Conservation (phyloP, 2,329 filamentous ascomycete species). For the Septoria linicola region DNA sequence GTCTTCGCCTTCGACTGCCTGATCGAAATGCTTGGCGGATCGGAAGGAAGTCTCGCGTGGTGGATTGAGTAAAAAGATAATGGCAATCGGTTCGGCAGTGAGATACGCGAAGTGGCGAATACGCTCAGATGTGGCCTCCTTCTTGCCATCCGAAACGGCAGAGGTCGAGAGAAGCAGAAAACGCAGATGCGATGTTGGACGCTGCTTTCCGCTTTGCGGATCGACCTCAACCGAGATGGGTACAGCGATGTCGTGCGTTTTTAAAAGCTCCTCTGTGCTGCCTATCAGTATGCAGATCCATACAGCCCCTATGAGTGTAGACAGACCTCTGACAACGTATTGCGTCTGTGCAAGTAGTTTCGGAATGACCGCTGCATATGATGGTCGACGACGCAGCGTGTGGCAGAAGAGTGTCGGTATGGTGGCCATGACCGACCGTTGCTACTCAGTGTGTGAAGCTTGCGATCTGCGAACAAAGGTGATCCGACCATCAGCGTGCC, state of each 20-base stretch:
- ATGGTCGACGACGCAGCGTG: conserved; percentile 41
- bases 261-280: conserved; percentile 34
- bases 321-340: conserved; percentile 36
- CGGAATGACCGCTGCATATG: conserved; percentile 42
- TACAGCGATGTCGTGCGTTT: conserved; percentile 41
- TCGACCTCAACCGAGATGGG: conserved; percentile 21
- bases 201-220: conserved; percentile 13
- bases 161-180: conserved; percentile 37
- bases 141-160: conserved; percentile 19
- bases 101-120: conserved; percentile 36
- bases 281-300: background rate
- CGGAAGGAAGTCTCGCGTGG: conserved; percentile 20
- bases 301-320: background rate
- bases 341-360: conserved; percentile 28
- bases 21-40: conserved; percentile 16
- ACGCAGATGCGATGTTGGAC: conserved; percentile 25
- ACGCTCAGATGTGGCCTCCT: conserved; percentile 31
- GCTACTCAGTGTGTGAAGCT: too few species aligned
- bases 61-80: conserved; percentile 35
- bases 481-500: too few species aligned
- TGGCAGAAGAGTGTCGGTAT: conserved; percentile 42
- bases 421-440: background rate
- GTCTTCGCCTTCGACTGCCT: background rate
- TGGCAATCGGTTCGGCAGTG: conserved; percentile 33
- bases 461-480: too few species aligned